Conservation (phyloP, 1,139 yeast genomes). For the Diutina sp. region DNA sequence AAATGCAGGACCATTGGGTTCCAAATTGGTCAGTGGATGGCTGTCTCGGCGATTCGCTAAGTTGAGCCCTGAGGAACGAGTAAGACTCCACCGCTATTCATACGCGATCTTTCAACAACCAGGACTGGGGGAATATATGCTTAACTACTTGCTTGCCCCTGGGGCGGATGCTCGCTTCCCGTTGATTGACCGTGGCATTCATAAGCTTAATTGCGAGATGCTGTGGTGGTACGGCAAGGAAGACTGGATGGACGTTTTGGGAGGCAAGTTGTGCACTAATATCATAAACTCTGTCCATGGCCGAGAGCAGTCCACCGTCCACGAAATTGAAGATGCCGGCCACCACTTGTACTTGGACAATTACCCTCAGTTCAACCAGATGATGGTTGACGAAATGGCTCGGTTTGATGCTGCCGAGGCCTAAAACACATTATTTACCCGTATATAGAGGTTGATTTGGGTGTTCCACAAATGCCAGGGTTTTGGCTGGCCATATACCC, state of each 20-base stretch:
- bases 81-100: constrained; percentile 48
- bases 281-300: constrained; percentile 17
- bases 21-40: constrained; percentile 71
- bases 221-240: constrained; percentile 63
- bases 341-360: constrained; percentile 67
- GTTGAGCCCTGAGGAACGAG: constrained; percentile 18
- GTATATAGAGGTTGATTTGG: neutral
- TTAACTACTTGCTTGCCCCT: constrained; percentile 55
- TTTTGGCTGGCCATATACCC: neutral
- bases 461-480: neutral
- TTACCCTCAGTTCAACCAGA: constrained; percentile 32
- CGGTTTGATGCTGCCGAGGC: neutral
- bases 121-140: constrained; percentile 70
- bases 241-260: constrained; percentile 65
- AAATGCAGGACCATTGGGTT: constrained; percentile 53
- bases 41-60: constrained; percentile 52
- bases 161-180: constrained; percentile 68
- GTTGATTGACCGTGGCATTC: constrained; percentile 35
- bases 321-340: constrained; percentile 42
- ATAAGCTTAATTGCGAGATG: constrained; percentile 36
- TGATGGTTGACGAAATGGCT: constrained; percentile 17
- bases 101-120: constrained; percentile 58
- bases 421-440: neutral
- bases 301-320: constrained; percentile 22
- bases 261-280: constrained; percentile 34